Base-by-base conservation (phyloP, 2,329 filamentous ascomycete species). In the Elsinoe fawcettii region DNA sequence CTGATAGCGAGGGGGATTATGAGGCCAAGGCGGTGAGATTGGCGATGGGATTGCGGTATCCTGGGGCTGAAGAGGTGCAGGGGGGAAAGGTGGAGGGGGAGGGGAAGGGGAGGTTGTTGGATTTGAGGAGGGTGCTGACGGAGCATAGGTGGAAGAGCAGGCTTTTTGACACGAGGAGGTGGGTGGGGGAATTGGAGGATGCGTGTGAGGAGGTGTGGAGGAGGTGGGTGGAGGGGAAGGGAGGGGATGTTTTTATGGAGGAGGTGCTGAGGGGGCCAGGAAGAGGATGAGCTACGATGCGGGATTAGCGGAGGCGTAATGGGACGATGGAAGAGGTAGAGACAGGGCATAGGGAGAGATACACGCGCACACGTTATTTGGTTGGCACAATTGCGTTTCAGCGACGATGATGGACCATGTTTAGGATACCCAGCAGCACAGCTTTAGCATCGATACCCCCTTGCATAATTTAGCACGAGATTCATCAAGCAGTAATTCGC, bases 121-220 rank as follows among this genome's bases (percentile, higher is more conserved):
- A 95, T 58, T 76, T 99, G 59, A 82, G 93, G 60, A 86, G 37
- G 67, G 75, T 96, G 65, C 74, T 99, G 9, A 97, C 91, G 74
- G 80, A 89, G 60, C 85, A 83, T 66, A 85, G 92, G 64, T 95
- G 90, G 87, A 82, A 77, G 25, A 95, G 90, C 70, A 87, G 87
- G 12, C 77, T 99, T 43, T 99, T 99, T 69, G 84, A 99, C 71
- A 99, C 93, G 5, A 81, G 78, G 64, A 81, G 93, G 64, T 99
- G 93, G 93, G 92, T 97, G 23, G 75, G 78, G 47, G 91, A 97
- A 72, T 74, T 99, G 18, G 93, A 99, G 74, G 79, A 82, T 60
- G 91, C 90, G 11, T 99, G 96, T 70, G 85, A 88, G 62, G 82
- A 87, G 68, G 90, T 91, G 16, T 99, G 93, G 93, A 79, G 79